These are phyloP conservation scores for Daedalea quercina DNA, from an alignment of 768 basidiomycete species.

Conservation along the genomic window DNA sequence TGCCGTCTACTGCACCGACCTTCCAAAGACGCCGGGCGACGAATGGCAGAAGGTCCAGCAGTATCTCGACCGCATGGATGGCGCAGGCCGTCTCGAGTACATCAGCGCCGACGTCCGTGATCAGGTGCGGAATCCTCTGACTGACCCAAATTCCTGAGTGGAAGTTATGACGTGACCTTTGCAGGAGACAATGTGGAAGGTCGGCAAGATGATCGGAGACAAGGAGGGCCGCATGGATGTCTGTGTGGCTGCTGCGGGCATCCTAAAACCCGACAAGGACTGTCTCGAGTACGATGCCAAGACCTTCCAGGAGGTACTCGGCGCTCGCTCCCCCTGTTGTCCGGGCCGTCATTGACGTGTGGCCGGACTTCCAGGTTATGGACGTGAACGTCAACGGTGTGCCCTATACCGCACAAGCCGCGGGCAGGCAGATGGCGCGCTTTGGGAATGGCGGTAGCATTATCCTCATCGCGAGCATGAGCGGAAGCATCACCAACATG, in stretches of 20 bases:
- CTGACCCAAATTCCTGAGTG: background rate
- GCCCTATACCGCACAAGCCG: constrained; percentile 28
- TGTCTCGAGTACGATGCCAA: constrained; percentile 57
- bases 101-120: constrained; percentile 56
- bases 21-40: constrained; percentile 44
- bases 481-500: constrained; percentile 49
- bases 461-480: constrained; percentile 35
- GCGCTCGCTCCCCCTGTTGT: background rate
- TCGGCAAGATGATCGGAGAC: constrained; percentile 52
- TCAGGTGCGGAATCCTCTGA: too few relatives aligned
- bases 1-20: constrained; percentile 62
- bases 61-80: constrained; percentile 25
- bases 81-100: constrained; percentile 45
- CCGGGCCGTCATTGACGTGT: background rate
- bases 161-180: background rate
- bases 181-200: constrained; percentile 36
- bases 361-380: constrained; percentile 36
- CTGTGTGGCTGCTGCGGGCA: constrained; percentile 72
- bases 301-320: constrained; percentile 51
- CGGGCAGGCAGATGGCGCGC: constrained; percentile 27
- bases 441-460: constrained; percentile 31
- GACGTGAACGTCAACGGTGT: constrained; percentile 50
- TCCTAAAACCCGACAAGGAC: constrained; percentile 43
- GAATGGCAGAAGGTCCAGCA: constrained; percentile 49
- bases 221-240: constrained; percentile 66